These are phyloP conservation scores for Penicilliopsis zonata DNA, from an alignment of 495 filamentous ascomycete species.

Conservation along the genomic window DNA sequence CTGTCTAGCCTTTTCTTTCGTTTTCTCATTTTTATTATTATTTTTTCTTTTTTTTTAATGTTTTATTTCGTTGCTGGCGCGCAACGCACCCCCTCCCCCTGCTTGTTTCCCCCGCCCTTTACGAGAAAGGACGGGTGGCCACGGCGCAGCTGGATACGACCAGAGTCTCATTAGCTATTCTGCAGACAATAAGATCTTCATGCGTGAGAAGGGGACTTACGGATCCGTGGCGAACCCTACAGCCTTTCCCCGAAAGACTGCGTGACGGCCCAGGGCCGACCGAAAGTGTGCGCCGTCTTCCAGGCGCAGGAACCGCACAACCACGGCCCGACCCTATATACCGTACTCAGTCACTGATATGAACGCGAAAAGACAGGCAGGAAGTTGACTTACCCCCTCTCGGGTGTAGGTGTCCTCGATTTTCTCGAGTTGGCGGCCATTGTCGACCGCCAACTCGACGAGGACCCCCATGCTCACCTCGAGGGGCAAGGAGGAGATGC, in stretches of 20 bases:
- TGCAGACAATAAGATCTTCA: too few species aligned
- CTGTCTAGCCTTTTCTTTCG: too few species aligned
- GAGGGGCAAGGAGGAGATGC: slow-evolving; percentile 23
- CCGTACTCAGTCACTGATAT: neutral
- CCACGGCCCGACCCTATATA: slow-evolving; percentile 19
- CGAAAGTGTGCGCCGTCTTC: slow-evolving; percentile 29
- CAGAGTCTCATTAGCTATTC: too few species aligned
- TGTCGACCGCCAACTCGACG: slow-evolving; percentile 14
- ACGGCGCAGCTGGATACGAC: too few species aligned
- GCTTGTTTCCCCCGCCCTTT: too few species aligned
- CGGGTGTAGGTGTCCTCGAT: slow-evolving; percentile 18
- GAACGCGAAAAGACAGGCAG: neutral
- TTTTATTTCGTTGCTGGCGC: too few species aligned
- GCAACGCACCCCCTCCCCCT: too few species aligned
- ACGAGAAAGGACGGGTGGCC: too few species aligned
- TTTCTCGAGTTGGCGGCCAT: slow-evolving; percentile 23
- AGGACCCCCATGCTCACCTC: slow-evolving; percentile 18
- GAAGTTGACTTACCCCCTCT: slow-evolving; percentile 16
- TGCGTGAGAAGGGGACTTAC: too few species aligned
- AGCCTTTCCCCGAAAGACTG: slow-evolving; percentile 33
- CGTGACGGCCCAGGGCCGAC: slow-evolving; percentile 16
- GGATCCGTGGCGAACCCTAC: slow-evolving; percentile 31
- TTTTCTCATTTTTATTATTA: too few species aligned
- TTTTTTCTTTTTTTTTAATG: too few species aligned
- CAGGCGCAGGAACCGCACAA: slow-evolving; percentile 30